Evolutionary conservation across 164 flowering plant genomes (phyloP), one percentile per base, ranked within the genome.

Genomic region (Umbilicus rupestris): DNA sequence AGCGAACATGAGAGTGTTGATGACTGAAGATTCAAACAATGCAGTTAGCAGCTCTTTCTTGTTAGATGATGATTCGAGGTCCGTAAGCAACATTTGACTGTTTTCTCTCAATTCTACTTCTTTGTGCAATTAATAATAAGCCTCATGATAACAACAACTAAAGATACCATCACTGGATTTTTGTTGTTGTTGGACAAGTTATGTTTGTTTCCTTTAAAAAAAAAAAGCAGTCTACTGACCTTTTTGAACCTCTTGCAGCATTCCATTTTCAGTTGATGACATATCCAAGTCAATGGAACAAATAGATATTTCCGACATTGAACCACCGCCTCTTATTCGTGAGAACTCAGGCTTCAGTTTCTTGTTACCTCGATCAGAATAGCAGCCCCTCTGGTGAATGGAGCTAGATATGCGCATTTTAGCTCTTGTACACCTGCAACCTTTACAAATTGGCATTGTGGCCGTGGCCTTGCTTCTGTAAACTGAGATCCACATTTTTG

Each of bases 261-360:
- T 93, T 73, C 97, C 97, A 5, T 93, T 93, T 72, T 89, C 95
- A 29, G 96, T 89, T 33, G 96, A 90, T 75, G 98, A 93, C 70
- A 70, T 93, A 68, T 90, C 98, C 37, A 93, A 93, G 83, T 90
- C 98, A n/a, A 89, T 87, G 89, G 92, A 86, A 69, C 88, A 84
- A 76, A 83, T 93, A 45, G 90, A 84, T 75, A 83, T 91, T 35
- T 68, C 86, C 0, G 97, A 93, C 70, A 73, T 90, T 7, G 97
- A 90, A 62, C 96, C 96, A 49, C 98, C 97, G 0, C 88, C 96
- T 9, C 84, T 90, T 47, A 89, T 93, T 70, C 96, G 85, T 7
- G 97, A 93, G 77, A 90, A 93, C 77, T 79, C 94, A 10, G 96
- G 94, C 41, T 93, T 93, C 70, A 88, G 88, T 72, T 90, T 93